Evolutionary conservation across 257 asterid species (phyloP).

Genomic region (Nicotiana knightiana): DNA sequence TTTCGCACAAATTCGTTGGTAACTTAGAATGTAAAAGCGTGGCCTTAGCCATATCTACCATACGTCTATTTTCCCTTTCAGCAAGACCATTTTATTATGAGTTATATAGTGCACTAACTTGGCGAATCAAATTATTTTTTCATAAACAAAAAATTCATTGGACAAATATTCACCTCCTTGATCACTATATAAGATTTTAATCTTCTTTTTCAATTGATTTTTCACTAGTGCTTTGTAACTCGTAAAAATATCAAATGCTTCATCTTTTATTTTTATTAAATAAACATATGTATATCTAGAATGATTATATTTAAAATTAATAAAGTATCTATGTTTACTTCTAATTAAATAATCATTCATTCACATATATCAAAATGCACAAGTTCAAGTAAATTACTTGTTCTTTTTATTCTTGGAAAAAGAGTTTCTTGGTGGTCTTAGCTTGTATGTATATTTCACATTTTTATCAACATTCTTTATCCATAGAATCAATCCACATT

Average conservation of each 20-base stretch:
- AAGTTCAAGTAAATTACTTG: neutral
- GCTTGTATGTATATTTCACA: neutral
- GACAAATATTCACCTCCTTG: neutral
- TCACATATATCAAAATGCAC: neutral
- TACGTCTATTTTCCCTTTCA: neutral
- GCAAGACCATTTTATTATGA: neutral
- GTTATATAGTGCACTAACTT: neutral
- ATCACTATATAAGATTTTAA: neutral
- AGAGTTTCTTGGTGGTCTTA: neutral
- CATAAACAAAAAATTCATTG: neutral
- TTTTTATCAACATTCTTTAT: neutral
- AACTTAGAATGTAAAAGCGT: neutral
- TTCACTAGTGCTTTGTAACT: neutral
- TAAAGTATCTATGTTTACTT: neutral
- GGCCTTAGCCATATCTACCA: neutral
- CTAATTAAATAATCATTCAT: neutral
- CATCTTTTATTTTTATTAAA: neutral
- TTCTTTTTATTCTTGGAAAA: neutral
- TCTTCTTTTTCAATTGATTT: neutral
- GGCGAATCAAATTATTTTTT: neutral
- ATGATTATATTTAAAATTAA: neutral
- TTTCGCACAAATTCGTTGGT: neutral
- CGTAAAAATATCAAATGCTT: neutral
- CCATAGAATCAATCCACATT: neutral
- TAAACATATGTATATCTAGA: neutral